Evolutionary conservation across 2,329 filamentous ascomycete species (phyloP).

Genomic region (Fusarium buxicola): DNA sequence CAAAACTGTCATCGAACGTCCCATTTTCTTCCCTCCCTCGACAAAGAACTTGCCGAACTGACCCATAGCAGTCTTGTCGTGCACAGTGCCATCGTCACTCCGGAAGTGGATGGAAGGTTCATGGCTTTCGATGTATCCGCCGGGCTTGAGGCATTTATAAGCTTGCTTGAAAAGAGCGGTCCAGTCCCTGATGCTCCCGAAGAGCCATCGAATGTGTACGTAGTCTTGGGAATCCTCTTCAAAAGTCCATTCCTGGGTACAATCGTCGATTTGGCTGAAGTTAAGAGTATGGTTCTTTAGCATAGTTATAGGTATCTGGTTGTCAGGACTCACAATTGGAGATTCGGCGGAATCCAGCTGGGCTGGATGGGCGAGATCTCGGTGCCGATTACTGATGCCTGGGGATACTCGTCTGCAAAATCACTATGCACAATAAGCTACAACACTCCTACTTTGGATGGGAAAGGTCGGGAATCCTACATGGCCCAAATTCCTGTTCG

Average conservation of each 20-base stretch:
- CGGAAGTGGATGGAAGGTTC: slow-evolving; percentile 7
- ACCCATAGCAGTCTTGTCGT: slow-evolving; percentile 12
- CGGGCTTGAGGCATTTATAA: slow-evolving; percentile 9
- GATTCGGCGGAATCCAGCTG: neutral
- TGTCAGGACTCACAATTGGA: slow-evolving; percentile 2
- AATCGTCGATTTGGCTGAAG: slow-evolving; percentile 13
- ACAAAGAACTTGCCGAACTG: slow-evolving; percentile 14
- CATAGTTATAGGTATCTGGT: too few relatives aligned
- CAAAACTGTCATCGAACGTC: slow-evolving; percentile 3
- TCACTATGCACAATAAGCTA: neutral
- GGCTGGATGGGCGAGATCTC: neutral
- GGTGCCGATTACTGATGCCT: neutral
- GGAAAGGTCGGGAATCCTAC: neutral
- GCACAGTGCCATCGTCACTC: slow-evolving; percentile 11
- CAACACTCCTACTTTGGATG: neutral
- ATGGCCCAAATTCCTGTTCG: slow-evolving; percentile 12
- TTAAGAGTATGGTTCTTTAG: too few relatives aligned
- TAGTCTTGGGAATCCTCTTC: slow-evolving; percentile 2
- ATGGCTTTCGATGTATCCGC: slow-evolving; percentile 10
- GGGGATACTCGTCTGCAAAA: neutral
- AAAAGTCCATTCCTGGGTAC: slow-evolving; percentile 13
- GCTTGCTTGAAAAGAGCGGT: slow-evolving; percentile 2
- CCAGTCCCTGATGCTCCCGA: slow-evolving; percentile 7
- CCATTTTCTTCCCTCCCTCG: slow-evolving; percentile 14
- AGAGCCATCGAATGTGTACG: slow-evolving; percentile 8